These are phyloP conservation scores for Fusarium nygamai DNA, from an alignment of 2,329 filamentous ascomycete species.

Conservation along the genomic window DNA sequence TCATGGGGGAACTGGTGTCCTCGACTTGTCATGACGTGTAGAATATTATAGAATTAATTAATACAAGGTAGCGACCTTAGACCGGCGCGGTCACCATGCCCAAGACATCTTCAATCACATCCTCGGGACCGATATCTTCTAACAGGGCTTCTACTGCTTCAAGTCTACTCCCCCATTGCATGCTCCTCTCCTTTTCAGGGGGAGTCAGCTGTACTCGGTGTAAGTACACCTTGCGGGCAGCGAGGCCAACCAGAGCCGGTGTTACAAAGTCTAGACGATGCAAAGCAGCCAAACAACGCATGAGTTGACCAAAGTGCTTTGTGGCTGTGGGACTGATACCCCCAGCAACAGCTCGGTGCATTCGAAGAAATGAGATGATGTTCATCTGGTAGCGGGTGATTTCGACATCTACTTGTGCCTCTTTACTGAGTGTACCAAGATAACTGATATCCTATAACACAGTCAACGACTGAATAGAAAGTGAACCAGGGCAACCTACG, in stretches of 20 bases:
- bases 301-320: constrained; percentile 76
- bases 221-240: constrained; percentile 85
- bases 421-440: constrained; percentile 66
- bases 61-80: constrained; percentile 39
- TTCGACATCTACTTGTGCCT: constrained; percentile 76
- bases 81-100: constrained; percentile 64
- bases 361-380: constrained; percentile 84
- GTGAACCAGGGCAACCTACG: constrained; percentile 46
- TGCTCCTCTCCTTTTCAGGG: constrained; percentile 80
- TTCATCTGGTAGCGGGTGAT: constrained; percentile 88
- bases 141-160: constrained; percentile 74
- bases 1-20: constrained; percentile 32
- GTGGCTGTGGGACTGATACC: constrained; percentile 84
- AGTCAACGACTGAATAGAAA: constrained; percentile 10
- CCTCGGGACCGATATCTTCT: constrained; percentile 68
- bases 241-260: constrained; percentile 83
- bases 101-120: constrained; percentile 73
- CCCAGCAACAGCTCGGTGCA: constrained; percentile 84
- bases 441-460: constrained; percentile 63
- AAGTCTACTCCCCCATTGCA: constrained; percentile 90
- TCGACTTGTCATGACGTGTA: constrained; percentile 35
- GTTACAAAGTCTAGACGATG: constrained; percentile 85
- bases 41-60: constrained; percentile 45
- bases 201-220: constrained; percentile 80
- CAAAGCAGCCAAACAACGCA: constrained; percentile 79